phyloP scores from a whole-genome alignment of 2,329 filamentous ascomycete species.

The Calonectria ilicicola region DNA sequence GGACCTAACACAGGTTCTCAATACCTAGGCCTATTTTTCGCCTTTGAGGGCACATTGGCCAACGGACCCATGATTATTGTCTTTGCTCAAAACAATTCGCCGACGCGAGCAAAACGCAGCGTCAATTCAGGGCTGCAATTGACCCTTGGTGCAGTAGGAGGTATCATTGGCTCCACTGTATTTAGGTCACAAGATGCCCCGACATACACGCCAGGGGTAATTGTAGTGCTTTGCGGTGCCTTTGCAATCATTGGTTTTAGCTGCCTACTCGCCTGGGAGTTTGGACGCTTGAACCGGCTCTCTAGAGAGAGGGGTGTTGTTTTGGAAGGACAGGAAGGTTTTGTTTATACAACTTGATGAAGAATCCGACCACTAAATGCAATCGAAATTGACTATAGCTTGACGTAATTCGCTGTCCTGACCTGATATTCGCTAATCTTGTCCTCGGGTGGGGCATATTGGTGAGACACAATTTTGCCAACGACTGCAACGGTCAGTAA shows the following conservation, averaged over 20 bases:
- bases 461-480: too few species aligned
- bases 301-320: neutral
- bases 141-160: neutral
- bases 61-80: conserved; percentile 15
- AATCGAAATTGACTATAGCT: too few species aligned
- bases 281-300: neutral
- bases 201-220: conserved; percentile 2
- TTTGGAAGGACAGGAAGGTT: neutral
- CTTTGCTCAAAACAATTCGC: conserved; percentile 13
- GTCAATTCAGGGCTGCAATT: conserved; percentile 6
- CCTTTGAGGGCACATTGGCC: neutral
- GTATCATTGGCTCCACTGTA: conserved; percentile 8
- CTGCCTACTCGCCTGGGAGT: neutral
- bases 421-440: too few species aligned
- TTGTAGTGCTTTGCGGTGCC: neutral
- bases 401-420: too few species aligned
- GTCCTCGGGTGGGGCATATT: too few species aligned
- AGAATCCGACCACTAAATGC: too few species aligned
- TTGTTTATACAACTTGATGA: neutral
- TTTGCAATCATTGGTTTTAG: neutral
- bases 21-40: conserved; percentile 4
- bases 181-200: conserved; percentile 10
- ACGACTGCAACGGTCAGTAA: too few species aligned
- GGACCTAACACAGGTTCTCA: conserved; percentile 5
- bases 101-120: neutral